A percentile compares a stretch with the other conserved stretches of the same genome.
phyloP scores from a whole-genome alignment of 371 early-diverging fungal species.

The Zopfochytrium polystomum region DNA sequence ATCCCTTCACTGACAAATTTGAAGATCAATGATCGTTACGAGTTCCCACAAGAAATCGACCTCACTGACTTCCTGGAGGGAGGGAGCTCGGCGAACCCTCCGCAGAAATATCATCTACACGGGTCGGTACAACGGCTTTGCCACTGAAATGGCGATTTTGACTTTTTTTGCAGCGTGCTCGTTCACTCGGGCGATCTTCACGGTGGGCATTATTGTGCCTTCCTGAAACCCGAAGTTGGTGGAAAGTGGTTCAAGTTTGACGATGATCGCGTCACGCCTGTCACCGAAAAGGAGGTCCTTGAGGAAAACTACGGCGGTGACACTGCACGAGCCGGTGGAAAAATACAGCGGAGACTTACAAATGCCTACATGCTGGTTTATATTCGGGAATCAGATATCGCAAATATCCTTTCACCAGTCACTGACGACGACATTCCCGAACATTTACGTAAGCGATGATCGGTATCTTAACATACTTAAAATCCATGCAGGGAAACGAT shows the following conservation, averaged over 20 bases:
- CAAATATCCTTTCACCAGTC: conserved; percentile 68
- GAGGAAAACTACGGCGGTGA: conserved; percentile 96
- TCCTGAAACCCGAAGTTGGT: conserved; percentile 74
- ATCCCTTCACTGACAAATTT: background rate
- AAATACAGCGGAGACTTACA: conserved; percentile 67
- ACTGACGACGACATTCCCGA: conserved; percentile 68
- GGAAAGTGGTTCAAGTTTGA: conserved; percentile 91
- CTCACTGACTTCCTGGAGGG: conserved; percentile 74
- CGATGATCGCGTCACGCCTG: conserved; percentile 92
- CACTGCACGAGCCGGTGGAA: conserved; percentile 16
- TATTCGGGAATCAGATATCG: conserved; percentile 71
- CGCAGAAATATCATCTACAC: conserved; percentile 77
- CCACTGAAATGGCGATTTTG: background rate
- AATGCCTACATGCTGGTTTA: conserved; percentile 98
- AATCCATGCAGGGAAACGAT: conserved; percentile 12
- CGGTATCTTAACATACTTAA: background rate
- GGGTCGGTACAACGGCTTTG: conserved; percentile 40
- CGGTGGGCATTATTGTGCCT: conserved; percentile 97
- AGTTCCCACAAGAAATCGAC: conserved; percentile 87
- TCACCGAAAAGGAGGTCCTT: conserved; percentile 79
- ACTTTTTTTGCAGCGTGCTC: conserved; percentile 67
- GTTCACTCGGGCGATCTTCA: conserved; percentile 94
- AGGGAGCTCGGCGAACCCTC: conserved; percentile 51
- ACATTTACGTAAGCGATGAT: conserved; percentile 58
- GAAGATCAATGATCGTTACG: conserved; percentile 93